A percentile compares a stretch with the other conserved stretches of the same genome.
Conservation (phyloP, 306 rosid genomes). For the Phaseolus lunatus region DNA sequence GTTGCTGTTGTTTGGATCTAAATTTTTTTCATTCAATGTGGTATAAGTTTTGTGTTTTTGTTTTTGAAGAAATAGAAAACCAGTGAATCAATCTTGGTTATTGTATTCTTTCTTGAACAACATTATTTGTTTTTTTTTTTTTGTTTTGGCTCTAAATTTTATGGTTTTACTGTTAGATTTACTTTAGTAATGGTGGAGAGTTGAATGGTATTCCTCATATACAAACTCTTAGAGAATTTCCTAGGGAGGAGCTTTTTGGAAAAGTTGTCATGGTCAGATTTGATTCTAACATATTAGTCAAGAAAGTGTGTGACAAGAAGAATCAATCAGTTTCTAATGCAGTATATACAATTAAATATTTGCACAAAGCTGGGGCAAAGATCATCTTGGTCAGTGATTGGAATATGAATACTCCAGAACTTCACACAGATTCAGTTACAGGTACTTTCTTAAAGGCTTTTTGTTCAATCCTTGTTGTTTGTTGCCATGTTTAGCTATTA, state of each 20-base stretch:
- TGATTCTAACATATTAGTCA: conserved; percentile 74
- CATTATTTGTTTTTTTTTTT: conserved; percentile 10
- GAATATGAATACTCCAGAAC: conserved; percentile 54
- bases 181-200: conserved; percentile 53
- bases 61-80: neutral
- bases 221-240: conserved; percentile 80
- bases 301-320: conserved; percentile 44
- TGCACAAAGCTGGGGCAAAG: conserved; percentile 67
- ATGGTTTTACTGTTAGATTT: conserved; percentile 52
- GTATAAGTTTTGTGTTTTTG: neutral
- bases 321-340: conserved; percentile 54
- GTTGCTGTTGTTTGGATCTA: conserved; percentile 8
- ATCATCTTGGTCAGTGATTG: conserved; percentile 80
- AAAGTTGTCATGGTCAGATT: conserved; percentile 86
- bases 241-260: conserved; percentile 69
- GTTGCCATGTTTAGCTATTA: conserved; percentile 16
- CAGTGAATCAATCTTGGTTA: neutral
- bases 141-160: conserved; percentile 42
- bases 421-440: conserved; percentile 53
- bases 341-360: conserved; percentile 65
- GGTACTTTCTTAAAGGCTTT: conserved; percentile 58
- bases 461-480: conserved; percentile 39
- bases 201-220: conserved; percentile 67
- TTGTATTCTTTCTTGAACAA: conserved; percentile 25
- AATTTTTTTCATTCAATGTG: neutral